Conservation (phyloP, 352 stramenopile species). For the Phytophthora lateralis region DNA sequence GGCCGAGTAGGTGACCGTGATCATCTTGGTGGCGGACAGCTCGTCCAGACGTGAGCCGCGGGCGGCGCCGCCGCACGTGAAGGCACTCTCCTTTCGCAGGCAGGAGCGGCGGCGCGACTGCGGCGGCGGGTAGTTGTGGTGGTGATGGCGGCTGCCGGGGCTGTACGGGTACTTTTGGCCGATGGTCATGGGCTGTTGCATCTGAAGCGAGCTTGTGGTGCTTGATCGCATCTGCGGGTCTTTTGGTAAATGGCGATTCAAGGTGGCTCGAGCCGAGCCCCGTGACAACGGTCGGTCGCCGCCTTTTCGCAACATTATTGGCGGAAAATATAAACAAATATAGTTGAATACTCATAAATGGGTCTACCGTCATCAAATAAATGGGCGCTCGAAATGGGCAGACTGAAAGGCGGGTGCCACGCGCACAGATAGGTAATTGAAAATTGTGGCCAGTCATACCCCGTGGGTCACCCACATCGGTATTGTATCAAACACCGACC, state of each 20-base stretch:
- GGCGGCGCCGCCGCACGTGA: conserved; percentile 23
- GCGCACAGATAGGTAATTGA: background rate
- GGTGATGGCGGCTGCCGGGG: conserved; percentile 5
- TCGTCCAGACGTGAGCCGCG: conserved; percentile 36
- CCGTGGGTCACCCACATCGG: background rate
- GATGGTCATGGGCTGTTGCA: conserved; percentile 38
- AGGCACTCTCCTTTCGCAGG: conserved; percentile 60
- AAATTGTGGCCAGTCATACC: background rate
- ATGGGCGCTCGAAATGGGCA: background rate
- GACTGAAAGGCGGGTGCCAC: background rate
- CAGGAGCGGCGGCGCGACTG: conserved; percentile 37
- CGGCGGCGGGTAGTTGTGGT: conserved; percentile 11
- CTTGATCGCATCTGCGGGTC: conserved; percentile 14
- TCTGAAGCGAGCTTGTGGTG: conserved; percentile 16
- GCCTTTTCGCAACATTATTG: background rate
- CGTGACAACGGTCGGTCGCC: conserved; percentile 6
- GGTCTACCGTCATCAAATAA: background rate
- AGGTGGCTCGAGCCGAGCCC: conserved; percentile 2
- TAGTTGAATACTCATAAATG: conserved; percentile 1
- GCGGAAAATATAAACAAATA: conserved; percentile 13
- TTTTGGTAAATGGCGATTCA: conserved; percentile 26
- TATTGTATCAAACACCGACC: background rate
- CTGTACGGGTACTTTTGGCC: conserved; percentile 26
- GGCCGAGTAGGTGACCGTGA: conserved; percentile 41
- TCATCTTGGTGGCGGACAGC: conserved; percentile 35